Evolutionary conservation across 805 yeast species (phyloP).

Genomic region (Teunomyces pallodes): DNA sequence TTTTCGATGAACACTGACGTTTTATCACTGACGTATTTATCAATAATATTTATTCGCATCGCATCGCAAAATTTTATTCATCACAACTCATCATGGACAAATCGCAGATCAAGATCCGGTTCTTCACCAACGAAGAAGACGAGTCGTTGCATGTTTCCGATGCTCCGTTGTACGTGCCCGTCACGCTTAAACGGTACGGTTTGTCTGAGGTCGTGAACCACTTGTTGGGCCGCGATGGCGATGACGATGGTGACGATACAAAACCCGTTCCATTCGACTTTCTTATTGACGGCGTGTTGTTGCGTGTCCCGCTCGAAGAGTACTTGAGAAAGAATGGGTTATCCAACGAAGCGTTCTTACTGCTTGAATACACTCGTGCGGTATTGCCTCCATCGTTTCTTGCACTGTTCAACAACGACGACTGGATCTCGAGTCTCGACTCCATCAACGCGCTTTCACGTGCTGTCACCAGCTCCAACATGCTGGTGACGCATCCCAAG

Average conservation of each 20-base stretch:
- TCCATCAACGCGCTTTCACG: slow-evolving; percentile 38
- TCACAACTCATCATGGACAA: slow-evolving; percentile 28
- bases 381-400: slow-evolving; percentile 91
- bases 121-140: slow-evolving; percentile 84
- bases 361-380: slow-evolving; percentile 87
- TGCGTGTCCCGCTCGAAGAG: slow-evolving; percentile 76
- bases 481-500: slow-evolving; percentile 40
- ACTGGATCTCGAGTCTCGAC: slow-evolving; percentile 86
- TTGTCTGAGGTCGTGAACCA: slow-evolving; percentile 94
- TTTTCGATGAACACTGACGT: too few relatives aligned
- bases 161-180: slow-evolving; percentile 85
- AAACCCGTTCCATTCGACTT: slow-evolving; percentile 87
- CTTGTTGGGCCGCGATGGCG: slow-evolving; percentile 49
- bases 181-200: slow-evolving; percentile 82
- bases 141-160: slow-evolving; percentile 66
- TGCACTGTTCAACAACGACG: slow-evolving; percentile 87
- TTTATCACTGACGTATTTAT: too few relatives aligned
- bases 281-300: slow-evolving; percentile 76
- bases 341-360: slow-evolving; percentile 75
- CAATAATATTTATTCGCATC: neutral
- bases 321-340: slow-evolving; percentile 75
- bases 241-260: slow-evolving; percentile 40
- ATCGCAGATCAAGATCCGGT: slow-evolving; percentile 75
- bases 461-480: slow-evolving; percentile 21
- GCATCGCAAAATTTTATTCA: slow-evolving; percentile 1